These are phyloP conservation scores for Pseudocercospora vitis DNA, from an alignment of 2,329 filamentous ascomycete species.

Conservation along the genomic window DNA sequence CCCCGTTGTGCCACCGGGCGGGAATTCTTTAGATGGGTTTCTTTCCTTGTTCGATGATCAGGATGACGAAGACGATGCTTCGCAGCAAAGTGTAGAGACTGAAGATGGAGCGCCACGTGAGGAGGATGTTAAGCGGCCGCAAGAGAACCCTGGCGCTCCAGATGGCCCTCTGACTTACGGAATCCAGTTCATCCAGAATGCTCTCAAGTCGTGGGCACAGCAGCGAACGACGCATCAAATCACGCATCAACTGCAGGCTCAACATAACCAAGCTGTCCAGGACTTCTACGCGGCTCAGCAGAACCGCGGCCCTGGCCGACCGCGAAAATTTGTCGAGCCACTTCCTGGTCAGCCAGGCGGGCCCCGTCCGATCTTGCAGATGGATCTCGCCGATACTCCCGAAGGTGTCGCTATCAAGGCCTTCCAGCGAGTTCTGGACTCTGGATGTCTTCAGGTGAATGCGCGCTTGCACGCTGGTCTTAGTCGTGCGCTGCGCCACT, in stretches of 20 bases:
- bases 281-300: slow-evolving; percentile 19
- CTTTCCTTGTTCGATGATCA: slow-evolving; percentile 29
- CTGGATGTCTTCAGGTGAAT: slow-evolving; percentile 35
- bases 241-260: slow-evolving; percentile 23
- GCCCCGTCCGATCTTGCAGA: slow-evolving; percentile 25
- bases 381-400: slow-evolving; percentile 30
- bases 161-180: slow-evolving; percentile 34
- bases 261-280: slow-evolving; percentile 22
- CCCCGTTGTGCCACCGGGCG: too few relatives aligned
- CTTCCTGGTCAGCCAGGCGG: slow-evolving; percentile 13
- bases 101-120: slow-evolving; percentile 11
- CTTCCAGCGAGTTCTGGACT: slow-evolving; percentile 36
- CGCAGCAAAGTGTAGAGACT: slow-evolving; percentile 5
- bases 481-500: slow-evolving; percentile 30
- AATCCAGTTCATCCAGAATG: slow-evolving; percentile 39
- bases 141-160: slow-evolving; percentile 21
- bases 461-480: slow-evolving; percentile 27
- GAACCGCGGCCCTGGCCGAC: slow-evolving; percentile 30
- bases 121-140: slow-evolving; percentile 18
- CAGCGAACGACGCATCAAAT: slow-evolving; percentile 30
- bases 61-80: slow-evolving; percentile 27
- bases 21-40: slow-evolving; percentile 31
- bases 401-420: slow-evolving; percentile 35
- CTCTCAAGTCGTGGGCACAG: slow-evolving; percentile 37
- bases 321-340: slow-evolving; percentile 28